Evolutionary conservation across 345 rosid genomes (phyloP).

Genomic region (Pelargonium nanum): DNA sequence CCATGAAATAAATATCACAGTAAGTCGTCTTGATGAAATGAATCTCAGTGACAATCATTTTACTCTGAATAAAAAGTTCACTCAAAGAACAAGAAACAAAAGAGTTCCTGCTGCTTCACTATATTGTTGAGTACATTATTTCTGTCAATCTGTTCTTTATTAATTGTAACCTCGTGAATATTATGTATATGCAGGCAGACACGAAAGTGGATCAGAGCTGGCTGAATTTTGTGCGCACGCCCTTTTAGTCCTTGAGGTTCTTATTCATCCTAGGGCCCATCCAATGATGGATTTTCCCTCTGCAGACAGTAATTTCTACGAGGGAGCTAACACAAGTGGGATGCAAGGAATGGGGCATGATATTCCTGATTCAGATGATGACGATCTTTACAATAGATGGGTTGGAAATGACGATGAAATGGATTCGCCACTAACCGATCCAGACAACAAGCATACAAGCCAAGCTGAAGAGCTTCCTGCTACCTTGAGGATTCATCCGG

Average conservation of each 20-base stretch:
- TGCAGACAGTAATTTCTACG: conserved; percentile 6
- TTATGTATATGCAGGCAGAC: conserved; percentile 38
- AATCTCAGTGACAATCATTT: too few species aligned
- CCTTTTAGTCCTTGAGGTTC: conserved; percentile 60
- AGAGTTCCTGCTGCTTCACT: too few species aligned
- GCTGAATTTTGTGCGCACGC: conserved; percentile 66
- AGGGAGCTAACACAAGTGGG: conserved; percentile 15
- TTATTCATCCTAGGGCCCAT: conserved; percentile 74
- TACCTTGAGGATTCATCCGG: conserved; percentile 1
- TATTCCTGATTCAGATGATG: conserved; percentile 27
- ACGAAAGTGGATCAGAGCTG: conserved; percentile 42
- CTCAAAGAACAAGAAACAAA: too few species aligned
- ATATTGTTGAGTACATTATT: background rate
- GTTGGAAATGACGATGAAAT: conserved; percentile 17
- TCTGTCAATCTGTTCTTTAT: background rate
- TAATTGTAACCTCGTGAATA: background rate
- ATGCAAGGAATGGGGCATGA: too few species aligned
- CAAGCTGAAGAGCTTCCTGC: conserved; percentile 11
- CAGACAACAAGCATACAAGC: conserved; percentile 9
- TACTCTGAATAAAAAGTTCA: too few species aligned
- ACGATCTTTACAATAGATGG: conserved; percentile 32
- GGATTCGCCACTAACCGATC: conserved; percentile 13
- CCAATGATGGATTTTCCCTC: conserved; percentile 39
- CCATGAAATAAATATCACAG: too few species aligned
- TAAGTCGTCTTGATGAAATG: too few species aligned